phyloP scores from a whole-genome alignment of 805 yeast genomes.

The Candida caryicola region DNA sequence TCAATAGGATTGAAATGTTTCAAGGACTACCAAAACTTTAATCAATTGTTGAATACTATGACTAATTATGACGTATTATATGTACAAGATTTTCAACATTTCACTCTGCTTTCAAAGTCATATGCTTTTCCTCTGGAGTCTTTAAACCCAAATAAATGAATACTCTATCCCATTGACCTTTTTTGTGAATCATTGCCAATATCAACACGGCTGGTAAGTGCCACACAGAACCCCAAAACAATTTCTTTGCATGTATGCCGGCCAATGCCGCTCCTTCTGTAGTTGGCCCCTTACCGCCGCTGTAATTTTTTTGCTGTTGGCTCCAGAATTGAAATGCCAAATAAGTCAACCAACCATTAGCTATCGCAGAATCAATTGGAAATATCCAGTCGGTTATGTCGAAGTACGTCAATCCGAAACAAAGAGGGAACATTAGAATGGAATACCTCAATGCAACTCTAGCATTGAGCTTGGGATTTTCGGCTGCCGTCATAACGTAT shows the following conservation, averaged over 20 bases:
- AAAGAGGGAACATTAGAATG: slow-evolving; percentile 88
- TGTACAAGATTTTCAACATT: background rate
- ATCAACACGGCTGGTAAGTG: slow-evolving; percentile 88
- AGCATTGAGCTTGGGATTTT: slow-evolving; percentile 87
- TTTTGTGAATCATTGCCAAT: slow-evolving; percentile 91
- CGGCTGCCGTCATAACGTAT: slow-evolving; percentile 95
- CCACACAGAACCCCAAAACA: slow-evolving; percentile 93
- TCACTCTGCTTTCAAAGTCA: background rate
- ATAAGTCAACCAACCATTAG: slow-evolving; percentile 83
- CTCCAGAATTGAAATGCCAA: slow-evolving; percentile 81
- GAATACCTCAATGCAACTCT: slow-evolving; percentile 91
- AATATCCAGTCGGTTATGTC: slow-evolving; percentile 82
- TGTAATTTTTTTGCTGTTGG: slow-evolving; percentile 67
- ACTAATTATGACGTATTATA: too few relatives aligned
- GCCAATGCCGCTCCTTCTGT: slow-evolving; percentile 60
- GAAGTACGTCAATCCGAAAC: slow-evolving; percentile 75
- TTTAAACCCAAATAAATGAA: slow-evolving; percentile 25
- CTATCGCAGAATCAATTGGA: slow-evolving; percentile 72
- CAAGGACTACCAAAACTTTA: too few relatives aligned
- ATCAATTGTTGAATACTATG: too few relatives aligned
- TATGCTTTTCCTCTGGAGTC: background rate
- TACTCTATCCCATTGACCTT: slow-evolving; percentile 83
- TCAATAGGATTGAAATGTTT: too few relatives aligned
- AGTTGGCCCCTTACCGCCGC: slow-evolving; percentile 41
- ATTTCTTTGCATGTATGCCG: slow-evolving; percentile 69